Evolutionary conservation across 2,329 filamentous ascomycete species (phyloP), one percentile per base, ranked within the genome.

Genomic region (Pyricularia grisea): DNA sequence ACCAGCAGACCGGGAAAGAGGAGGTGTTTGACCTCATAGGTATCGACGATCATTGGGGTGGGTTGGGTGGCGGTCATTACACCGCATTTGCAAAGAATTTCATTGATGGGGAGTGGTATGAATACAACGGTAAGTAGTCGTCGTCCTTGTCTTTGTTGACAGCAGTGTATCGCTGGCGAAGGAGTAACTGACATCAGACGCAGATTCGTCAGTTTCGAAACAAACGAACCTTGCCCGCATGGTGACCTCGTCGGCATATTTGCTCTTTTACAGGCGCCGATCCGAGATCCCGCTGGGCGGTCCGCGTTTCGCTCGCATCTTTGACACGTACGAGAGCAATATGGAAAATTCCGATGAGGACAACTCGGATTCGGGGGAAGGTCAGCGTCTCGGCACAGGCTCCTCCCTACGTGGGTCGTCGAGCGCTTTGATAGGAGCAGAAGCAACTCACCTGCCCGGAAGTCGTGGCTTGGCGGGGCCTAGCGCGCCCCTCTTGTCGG

Each of bases 41-140:
- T 17, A 93, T 99, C 1, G 95, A 99, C 78, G 94, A 97, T 76
- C 95, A 99, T 78, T 97, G 91, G 77, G 95, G 95, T 71, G 93
- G 93, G 33, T 86, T 99, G 55, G 93, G 93, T 70, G 95, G 95
- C 61, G 95, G 95, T 0, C 95, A 99, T 79, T 99, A 99, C 81
- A 98, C 94, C 25, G 95, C 95, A 31, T 94, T 90, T 78, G 94
- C 93, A 58, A 94, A 93, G 81, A 98, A 97, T 78, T 97, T 97
- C 79, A 84, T 92, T 71, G 93, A 97, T 75, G 87, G 87, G 69
- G 84, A 91, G 78, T 99, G 95, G 95, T 97, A 97, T 78, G 92
- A 96, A 73, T 98, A 96, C 78, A 98, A 99, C 78, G 94, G 94
- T 95, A 83, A 79, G 89, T 80, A 64, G n/a, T n/a, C n/a, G 3